phyloP scores from a whole-genome alignment of 2,329 filamentous ascomycete genomes.

The Aureobasidium mangrovei region DNA sequence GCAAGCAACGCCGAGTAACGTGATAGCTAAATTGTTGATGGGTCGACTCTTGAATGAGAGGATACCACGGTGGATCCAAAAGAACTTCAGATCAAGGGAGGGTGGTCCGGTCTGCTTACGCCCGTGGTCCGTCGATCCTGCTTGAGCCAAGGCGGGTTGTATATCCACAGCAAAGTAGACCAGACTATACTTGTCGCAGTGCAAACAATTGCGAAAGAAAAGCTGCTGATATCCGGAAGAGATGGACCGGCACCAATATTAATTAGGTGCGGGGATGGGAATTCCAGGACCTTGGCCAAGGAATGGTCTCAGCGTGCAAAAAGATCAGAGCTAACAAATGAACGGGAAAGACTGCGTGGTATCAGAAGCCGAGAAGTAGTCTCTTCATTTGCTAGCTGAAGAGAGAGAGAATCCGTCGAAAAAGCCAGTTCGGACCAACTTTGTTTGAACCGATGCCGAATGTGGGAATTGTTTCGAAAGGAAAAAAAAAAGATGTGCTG shows the following conservation, averaged over 20 bases:
- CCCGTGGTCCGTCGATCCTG: neutral
- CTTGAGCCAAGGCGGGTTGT: conserved; percentile 1
- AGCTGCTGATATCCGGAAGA: conserved; percentile 7
- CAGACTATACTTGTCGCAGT: conserved; percentile 10
- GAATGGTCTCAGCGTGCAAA: conserved; percentile 8
- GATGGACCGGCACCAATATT: conserved; percentile 12
- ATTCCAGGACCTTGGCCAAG: conserved; percentile 12
- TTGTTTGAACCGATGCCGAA: conserved; percentile 2
- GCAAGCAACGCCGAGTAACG: neutral
- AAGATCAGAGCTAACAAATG: conserved; percentile 6
- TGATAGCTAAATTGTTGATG: conserved; percentile 1
- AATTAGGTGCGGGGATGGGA: conserved; percentile 13
- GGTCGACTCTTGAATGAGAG: conserved; percentile 2
- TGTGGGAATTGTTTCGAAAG: neutral
- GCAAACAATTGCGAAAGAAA: neutral
- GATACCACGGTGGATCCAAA: conserved; percentile 9
- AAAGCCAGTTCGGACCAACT: neutral
- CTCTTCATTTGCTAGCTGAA: neutral
- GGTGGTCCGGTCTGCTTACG: neutral
- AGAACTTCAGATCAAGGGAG: conserved; percentile 1
- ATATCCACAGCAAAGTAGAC: neutral
- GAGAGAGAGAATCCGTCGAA: neutral
- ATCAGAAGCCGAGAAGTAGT: conserved; percentile 12
- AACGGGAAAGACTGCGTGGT: conserved; percentile 1
- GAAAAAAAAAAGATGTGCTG: neutral